Percentiles rank a stretch among this genome's conserved stretches.
Conservation (phyloP, 208 protist genomes). For the Herpetomonas samuelpessoai region DNA sequence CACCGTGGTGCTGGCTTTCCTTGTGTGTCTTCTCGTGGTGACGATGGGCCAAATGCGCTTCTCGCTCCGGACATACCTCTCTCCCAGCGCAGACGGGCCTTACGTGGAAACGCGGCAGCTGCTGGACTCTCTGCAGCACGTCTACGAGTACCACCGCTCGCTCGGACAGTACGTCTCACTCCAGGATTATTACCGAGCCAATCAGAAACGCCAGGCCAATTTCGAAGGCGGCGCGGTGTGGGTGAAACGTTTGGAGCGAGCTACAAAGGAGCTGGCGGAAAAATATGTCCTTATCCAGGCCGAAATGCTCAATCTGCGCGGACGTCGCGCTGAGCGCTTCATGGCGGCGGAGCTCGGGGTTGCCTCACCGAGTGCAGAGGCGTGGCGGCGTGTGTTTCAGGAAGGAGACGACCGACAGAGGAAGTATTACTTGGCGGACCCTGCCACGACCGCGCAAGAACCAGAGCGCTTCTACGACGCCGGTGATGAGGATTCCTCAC, state of each 20-base stretch:
- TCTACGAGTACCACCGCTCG: background rate
- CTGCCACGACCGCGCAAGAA: background rate
- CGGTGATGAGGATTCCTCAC: background rate
- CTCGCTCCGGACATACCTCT: background rate
- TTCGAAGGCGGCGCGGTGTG: conserved; percentile 20
- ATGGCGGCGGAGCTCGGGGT: conserved; percentile 20
- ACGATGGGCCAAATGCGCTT: background rate
- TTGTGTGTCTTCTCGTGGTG: conserved; percentile 19
- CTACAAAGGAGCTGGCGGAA: conserved; percentile 38
- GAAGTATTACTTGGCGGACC: conserved; percentile 3
- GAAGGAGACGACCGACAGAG: background rate
- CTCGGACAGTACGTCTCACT: conserved; percentile 7
- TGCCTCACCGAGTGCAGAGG: background rate
- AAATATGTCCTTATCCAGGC: conserved; percentile 54
- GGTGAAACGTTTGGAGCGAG: conserved; percentile 27
- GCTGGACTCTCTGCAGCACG: background rate
- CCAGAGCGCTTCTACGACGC: background rate
- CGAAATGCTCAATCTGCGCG: conserved; percentile 41
- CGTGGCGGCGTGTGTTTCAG: background rate
- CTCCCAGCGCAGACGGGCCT: background rate
- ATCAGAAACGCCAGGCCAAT: background rate
- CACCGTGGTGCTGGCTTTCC: conserved; percentile 14
- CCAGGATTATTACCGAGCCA: background rate
- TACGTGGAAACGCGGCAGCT: background rate
- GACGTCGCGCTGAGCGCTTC: conserved; percentile 38